A percentile compares a stretch with the other conserved stretches of the same genome.
These are phyloP conservation scores for Biscogniauxia mediterranea DNA, from an alignment of 2,329 filamentous ascomycete species.

Conservation along the genomic window DNA sequence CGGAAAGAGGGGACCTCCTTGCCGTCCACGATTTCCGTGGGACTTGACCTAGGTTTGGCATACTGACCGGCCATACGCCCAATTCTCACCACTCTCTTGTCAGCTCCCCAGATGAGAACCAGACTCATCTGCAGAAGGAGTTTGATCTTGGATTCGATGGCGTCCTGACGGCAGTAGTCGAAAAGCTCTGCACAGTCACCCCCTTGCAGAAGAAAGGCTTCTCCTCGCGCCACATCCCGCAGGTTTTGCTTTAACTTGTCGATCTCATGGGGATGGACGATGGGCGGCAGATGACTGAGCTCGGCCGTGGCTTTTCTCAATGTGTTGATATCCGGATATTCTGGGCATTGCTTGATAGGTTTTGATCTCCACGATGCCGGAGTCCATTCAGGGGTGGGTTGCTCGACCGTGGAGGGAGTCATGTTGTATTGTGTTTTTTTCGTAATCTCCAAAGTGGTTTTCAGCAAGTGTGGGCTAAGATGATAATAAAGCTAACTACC, in stretches of 20 bases:
- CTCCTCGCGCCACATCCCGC: constrained; percentile 82
- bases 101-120: constrained; percentile 84
- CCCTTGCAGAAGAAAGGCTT: constrained; percentile 91
- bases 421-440: constrained; percentile 4
- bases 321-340: constrained; percentile 62
- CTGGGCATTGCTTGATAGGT: constrained; percentile 74
- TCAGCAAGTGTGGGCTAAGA: no score
- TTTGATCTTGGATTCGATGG: constrained; percentile 96
- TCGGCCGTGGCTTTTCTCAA: constrained; percentile 61
- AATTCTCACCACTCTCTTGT: constrained; percentile 84
- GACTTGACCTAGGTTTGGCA: constrained; percentile 89
- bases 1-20: constrained; percentile 84
- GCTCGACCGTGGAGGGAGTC: constrained; percentile 9
- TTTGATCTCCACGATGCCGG: constrained; percentile 73
- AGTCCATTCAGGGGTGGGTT: constrained; percentile 43
- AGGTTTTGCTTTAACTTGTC: constrained; percentile 74
- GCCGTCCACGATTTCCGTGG: constrained; percentile 78
- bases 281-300: constrained; percentile 68
- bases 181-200: constrained; percentile 98
- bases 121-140: constrained; percentile 95
- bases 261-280: constrained; percentile 81
- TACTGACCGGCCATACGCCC: constrained; percentile 97
- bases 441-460: no score
- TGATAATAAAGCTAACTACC: no score
- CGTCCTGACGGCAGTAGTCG: constrained; percentile 85